Conservation (phyloP, 345 rosid genomes). For the Hibiscus syriacus region DNA sequence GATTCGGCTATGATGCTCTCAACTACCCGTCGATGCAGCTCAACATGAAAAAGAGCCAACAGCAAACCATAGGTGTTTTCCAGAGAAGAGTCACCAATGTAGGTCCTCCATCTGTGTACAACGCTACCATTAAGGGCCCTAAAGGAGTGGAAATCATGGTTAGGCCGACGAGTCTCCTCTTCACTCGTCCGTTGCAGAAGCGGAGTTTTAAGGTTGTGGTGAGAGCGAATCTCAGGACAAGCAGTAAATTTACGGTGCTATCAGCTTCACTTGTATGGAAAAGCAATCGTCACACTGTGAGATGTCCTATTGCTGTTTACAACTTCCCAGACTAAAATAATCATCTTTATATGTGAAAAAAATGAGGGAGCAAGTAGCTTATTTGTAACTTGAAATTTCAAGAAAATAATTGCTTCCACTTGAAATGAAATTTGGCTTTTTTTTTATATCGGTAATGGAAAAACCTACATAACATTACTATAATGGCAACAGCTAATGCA, state of each 20-base stretch:
- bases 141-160: conserved; percentile 52
- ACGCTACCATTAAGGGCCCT: conserved; percentile 56
- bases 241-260: conserved; percentile 22
- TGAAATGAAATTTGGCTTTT: no score
- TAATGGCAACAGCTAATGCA: not conserved
- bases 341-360: not conserved
- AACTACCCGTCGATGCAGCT: conserved; percentile 89
- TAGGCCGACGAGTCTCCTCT: conserved; percentile 47
- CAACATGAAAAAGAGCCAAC: conserved; percentile 17
- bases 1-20: conserved; percentile 62
- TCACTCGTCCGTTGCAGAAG: conserved; percentile 39
- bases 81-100: conserved; percentile 71
- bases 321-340: conserved; percentile 14
- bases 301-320: conserved; percentile 66
- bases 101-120: conserved; percentile 47
- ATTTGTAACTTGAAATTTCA: no score
- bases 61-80: conserved; percentile 40
- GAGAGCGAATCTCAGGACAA: conserved; percentile 34
- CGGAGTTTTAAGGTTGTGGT: conserved; percentile 69
- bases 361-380: not conserved
- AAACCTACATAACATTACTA: no score
- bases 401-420: no score
- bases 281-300: conserved; percentile 47
- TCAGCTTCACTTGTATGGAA: conserved; percentile 73
- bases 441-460: not conserved